Percentiles rank a stretch among this genome's conserved stretches.
These are phyloP conservation scores for Leccinum fuscescens DNA, from an alignment of 1,284 basidiomycete species.

Conservation along the genomic window DNA sequence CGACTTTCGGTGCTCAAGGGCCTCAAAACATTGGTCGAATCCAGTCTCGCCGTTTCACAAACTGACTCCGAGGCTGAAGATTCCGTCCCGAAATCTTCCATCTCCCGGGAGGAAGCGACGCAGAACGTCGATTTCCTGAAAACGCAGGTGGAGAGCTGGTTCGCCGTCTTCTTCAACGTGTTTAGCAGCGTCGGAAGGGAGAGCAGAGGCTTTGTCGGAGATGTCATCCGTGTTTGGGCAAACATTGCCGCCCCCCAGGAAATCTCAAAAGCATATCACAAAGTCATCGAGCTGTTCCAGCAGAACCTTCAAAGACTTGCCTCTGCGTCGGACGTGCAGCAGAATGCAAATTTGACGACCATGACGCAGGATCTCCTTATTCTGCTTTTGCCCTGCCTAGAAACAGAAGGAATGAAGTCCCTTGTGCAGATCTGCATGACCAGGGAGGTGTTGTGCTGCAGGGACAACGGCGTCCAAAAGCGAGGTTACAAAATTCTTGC, in stretches of 20 bases:
- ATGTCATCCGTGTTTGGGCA: constrained; percentile 86
- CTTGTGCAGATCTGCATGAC: constrained; percentile 67
- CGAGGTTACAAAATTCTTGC: constrained; percentile 89
- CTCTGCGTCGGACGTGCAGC: constrained; percentile 27
- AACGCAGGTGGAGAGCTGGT: constrained; percentile 85
- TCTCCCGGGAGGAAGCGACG: constrained; percentile 53
- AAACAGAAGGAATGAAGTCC: constrained; percentile 52
- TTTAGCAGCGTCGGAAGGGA: constrained; percentile 83
- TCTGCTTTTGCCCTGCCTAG: constrained; percentile 81
- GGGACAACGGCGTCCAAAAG: constrained; percentile 91
- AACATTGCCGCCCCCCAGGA: constrained; percentile 76
- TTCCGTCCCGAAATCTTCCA: constrained; percentile 26
- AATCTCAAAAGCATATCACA: constrained; percentile 76
- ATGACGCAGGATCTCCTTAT: constrained; percentile 91
- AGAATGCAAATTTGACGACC: constrained; percentile 44
- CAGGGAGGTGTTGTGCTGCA: constrained; percentile 61
- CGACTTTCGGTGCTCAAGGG: constrained; percentile 82
- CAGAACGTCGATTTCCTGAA: constrained; percentile 76
- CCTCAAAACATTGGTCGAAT: constrained; percentile 79
- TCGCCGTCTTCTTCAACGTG: constrained; percentile 96
- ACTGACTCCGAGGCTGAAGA: constrained; percentile 33
- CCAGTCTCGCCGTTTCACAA: constrained; percentile 52
- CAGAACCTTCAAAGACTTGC: constrained; percentile 56
- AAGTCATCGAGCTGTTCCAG: constrained; percentile 77
- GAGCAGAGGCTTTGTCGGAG: constrained; percentile 80